These are phyloP conservation scores for Trametes cinnabarina DNA, from an alignment of 768 basidiomycete genomes.

Conservation along the genomic window DNA sequence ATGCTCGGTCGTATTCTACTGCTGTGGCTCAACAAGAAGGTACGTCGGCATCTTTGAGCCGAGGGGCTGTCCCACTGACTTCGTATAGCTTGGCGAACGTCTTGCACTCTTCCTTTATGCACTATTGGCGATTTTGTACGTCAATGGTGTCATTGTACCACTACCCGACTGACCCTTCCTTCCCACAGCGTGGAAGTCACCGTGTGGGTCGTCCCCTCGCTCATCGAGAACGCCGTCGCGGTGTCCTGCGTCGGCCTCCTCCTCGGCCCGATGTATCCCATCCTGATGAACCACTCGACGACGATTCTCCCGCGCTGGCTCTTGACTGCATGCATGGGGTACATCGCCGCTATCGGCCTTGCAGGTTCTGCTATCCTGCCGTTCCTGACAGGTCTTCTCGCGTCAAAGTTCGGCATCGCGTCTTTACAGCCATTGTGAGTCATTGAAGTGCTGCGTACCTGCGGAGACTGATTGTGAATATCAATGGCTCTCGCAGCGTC, in stretches of 20 bases:
- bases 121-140: slow-evolving; percentile 26
- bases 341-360: slow-evolving; percentile 49
- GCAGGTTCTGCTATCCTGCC: slow-evolving; percentile 71
- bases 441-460: not conserved
- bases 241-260: slow-evolving; percentile 36
- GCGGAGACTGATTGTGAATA: not conserved
- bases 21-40: slow-evolving; percentile 28
- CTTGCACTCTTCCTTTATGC: slow-evolving; percentile 28
- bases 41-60: not conserved
- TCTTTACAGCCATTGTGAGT: slow-evolving; percentile 64
- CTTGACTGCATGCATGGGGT: slow-evolving; percentile 49
- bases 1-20: slow-evolving; percentile 26
- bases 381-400: slow-evolving; percentile 69
- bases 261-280: slow-evolving; percentile 53
- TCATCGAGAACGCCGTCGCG: slow-evolving; percentile 51
- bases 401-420: slow-evolving; percentile 58
- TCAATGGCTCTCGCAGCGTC: slow-evolving; percentile 34
- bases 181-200: slow-evolving; percentile 26
- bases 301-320: slow-evolving; percentile 70
- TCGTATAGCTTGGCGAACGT: slow-evolving; percentile 26
- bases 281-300: slow-evolving; percentile 67
- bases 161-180: too few relatives aligned
- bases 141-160: too few relatives aligned
- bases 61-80: not conserved
- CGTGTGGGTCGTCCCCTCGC: slow-evolving; percentile 52